Conservation (phyloP, 345 rosid genomes). For the Barbarea vulgaris region DNA sequence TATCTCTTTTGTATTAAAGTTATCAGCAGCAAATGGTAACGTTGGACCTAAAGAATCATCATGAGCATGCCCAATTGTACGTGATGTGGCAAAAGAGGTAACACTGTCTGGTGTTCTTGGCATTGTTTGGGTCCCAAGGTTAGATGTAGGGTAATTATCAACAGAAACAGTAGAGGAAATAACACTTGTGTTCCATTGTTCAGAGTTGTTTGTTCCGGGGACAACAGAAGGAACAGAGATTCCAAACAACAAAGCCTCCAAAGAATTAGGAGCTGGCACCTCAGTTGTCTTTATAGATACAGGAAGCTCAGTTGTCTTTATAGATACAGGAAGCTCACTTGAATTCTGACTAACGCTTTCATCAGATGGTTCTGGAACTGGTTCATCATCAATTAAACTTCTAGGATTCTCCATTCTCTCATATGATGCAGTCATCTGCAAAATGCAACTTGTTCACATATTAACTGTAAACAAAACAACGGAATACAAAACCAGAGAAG, state of each 20-base stretch:
- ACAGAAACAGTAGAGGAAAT: slow-evolving; percentile 29
- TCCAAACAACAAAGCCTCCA: slow-evolving; percentile 65
- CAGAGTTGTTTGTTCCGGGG: slow-evolving; percentile 20
- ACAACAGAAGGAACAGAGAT: slow-evolving; percentile 45
- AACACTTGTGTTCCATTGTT: slow-evolving; percentile 24
- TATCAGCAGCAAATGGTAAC: slow-evolving; percentile 26
- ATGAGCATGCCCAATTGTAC: slow-evolving; percentile 32
- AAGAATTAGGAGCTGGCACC: slow-evolving; percentile 49
- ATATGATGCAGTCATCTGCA: slow-evolving; percentile 48
- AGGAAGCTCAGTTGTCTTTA: slow-evolving; percentile 40
- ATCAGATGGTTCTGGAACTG: slow-evolving; percentile 39
- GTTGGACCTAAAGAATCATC: slow-evolving; percentile 33
- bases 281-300: slow-evolving; percentile 36
- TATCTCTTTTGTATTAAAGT: slow-evolving; percentile 26
- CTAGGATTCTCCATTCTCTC: slow-evolving; percentile 29
- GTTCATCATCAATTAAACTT: slow-evolving; percentile 46
- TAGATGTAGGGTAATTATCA: slow-evolving; percentile 26
- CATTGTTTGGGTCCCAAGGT: slow-evolving; percentile 26
- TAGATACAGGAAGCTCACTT: slow-evolving; percentile 33
- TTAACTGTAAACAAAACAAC: not conserved
- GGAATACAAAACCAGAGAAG: not conserved
- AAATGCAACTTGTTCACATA: slow-evolving; percentile 10
- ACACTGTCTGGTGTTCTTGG: slow-evolving; percentile 1
- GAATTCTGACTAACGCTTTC: slow-evolving; percentile 41
- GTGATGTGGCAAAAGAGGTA: slow-evolving; percentile 36